phyloP scores from a whole-genome alignment of 192 early-diverging fungal species.

The Podila epicladia region DNA sequence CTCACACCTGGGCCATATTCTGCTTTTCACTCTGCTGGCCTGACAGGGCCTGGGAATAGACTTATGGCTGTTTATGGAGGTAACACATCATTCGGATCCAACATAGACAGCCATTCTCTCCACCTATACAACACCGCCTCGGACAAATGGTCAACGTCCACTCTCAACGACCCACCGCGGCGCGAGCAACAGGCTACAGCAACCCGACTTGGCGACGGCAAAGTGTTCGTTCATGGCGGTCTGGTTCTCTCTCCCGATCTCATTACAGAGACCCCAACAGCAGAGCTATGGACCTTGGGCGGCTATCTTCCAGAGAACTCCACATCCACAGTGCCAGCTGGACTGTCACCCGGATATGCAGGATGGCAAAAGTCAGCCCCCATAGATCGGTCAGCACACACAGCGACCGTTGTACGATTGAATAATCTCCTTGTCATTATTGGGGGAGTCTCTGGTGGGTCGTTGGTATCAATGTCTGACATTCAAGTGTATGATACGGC shows the following conservation, averaged over 20 bases:
- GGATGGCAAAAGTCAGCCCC: slow-evolving; percentile 29
- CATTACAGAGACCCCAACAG: slow-evolving; percentile 11
- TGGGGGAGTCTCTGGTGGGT: slow-evolving; percentile 30
- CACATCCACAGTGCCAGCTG: slow-evolving; percentile 8
- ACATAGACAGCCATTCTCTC: slow-evolving; percentile 11
- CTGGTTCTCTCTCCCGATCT: slow-evolving; percentile 23
- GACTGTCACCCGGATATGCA: slow-evolving; percentile 19
- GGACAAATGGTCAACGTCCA: slow-evolving; percentile 17
- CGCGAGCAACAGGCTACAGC: slow-evolving; percentile 23
- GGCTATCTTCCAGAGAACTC: slow-evolving; percentile 15
- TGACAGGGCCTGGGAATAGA: slow-evolving; percentile 19
- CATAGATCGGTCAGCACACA: slow-evolving; percentile 27
- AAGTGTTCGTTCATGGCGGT: slow-evolving; percentile 36
- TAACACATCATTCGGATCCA: slow-evolving; percentile 30
- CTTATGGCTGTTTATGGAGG: slow-evolving; percentile 41
- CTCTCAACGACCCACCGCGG: slow-evolving; percentile 36
- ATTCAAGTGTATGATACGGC: slow-evolving; percentile 38
- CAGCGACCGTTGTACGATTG: slow-evolving; percentile 33
- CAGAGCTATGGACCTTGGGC: slow-evolving; percentile 36
- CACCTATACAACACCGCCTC: slow-evolving; percentile 21
- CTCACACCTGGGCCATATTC: slow-evolving; percentile 43
- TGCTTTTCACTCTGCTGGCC: slow-evolving; percentile 26
- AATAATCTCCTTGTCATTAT: slow-evolving; percentile 34
- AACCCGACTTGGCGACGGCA: slow-evolving; percentile 33
- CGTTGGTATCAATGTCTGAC: slow-evolving; percentile 32